These are phyloP conservation scores for Nigrospora osmanthi DNA, from an alignment of 2,329 filamentous ascomycete species.

Conservation along the genomic window DNA sequence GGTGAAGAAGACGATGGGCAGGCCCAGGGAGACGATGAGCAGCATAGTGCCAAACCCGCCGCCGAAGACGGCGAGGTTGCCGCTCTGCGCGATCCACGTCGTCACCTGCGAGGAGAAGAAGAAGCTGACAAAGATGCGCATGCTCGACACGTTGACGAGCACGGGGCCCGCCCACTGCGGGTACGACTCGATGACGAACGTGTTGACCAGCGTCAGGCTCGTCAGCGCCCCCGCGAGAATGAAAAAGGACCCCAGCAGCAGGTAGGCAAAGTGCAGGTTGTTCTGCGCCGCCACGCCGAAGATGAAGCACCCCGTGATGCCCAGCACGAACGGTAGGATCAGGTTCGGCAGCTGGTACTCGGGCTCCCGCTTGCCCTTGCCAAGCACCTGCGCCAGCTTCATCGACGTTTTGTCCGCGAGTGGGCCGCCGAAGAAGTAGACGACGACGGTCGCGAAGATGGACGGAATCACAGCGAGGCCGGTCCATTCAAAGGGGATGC, in stretches of 20 bases:
- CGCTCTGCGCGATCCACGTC: constrained; percentile 10
- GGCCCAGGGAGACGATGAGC: constrained; percentile 7
- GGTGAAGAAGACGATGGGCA: constrained; percentile 4
- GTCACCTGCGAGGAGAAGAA: constrained; percentile 8
- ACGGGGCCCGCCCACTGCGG: constrained; percentile 14
- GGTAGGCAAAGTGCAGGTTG: constrained; percentile 9
- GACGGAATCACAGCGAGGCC: constrained; percentile 8
- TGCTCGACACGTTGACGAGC: constrained; percentile 11
- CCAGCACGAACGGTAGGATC: constrained; percentile 12
- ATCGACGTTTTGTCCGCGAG: constrained; percentile 21
- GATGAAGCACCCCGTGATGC: constrained; percentile 12
- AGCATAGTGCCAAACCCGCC: constrained; percentile 6
- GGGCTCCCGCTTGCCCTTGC: constrained; percentile 14
- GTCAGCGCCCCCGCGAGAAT: constrained; percentile 13
- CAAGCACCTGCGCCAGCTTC: constrained; percentile 9
- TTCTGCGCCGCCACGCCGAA: constrained; percentile 14
- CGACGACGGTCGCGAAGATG: constrained; percentile 7
- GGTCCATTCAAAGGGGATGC: constrained; percentile 7
- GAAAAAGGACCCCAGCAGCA: constrained; percentile 13
- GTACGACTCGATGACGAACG: constrained; percentile 17
- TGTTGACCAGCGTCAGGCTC: constrained; percentile 11
- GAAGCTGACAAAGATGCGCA: constrained; percentile 13
- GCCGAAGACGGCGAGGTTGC: constrained; percentile 8
- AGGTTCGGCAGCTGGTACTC: constrained; percentile 17
- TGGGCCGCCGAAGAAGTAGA: constrained; percentile 21